A percentile compares a stretch with the other conserved stretches of the same genome.
phyloP scores from a whole-genome alignment of 352 stramenopile genomes.

The Chrysophaeum taylorii region DNA sequence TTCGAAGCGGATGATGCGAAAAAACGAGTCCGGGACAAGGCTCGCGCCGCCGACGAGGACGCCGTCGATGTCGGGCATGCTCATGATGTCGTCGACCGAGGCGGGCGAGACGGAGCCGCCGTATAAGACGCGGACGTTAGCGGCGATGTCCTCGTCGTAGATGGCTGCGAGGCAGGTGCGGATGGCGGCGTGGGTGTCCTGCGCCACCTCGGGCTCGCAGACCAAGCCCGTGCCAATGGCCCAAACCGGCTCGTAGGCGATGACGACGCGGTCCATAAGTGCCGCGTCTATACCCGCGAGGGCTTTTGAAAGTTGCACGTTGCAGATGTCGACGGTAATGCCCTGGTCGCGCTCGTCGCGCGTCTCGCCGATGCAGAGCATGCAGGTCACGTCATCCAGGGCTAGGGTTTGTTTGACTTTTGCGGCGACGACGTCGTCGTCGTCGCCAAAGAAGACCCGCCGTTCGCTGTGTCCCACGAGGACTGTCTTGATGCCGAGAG shows the following conservation, averaged over 20 bases:
- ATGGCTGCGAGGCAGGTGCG: conserved; percentile 44
- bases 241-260: conserved; percentile 93
- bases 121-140: conserved; percentile 87
- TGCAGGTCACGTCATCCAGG: conserved; percentile 77
- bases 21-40: conserved; percentile 85
- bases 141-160: conserved; percentile 64
- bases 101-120: conserved; percentile 86
- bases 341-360: conserved; percentile 63
- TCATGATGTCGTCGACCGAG: conserved; percentile 87
- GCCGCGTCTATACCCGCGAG: conserved; percentile 72
- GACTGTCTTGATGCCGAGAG: conserved; percentile 49
- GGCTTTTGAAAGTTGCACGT: conserved; percentile 84
- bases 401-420: conserved; percentile 67
- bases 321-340: conserved; percentile 82
- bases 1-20: conserved; percentile 83
- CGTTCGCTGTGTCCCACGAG: conserved; percentile 59
- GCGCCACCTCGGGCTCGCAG: conserved; percentile 80
- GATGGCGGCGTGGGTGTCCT: conserved; percentile 50
- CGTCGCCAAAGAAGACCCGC: conserved; percentile 58
- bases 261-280: conserved; percentile 64
- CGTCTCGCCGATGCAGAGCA: conserved; percentile 94
- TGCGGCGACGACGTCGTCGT: conserved; percentile 77
- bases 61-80: conserved; percentile 94
- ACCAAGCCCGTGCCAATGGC: conserved; percentile 81
- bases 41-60: conserved; percentile 95